Evolutionary conservation across 495 filamentous ascomycete genomes (phyloP).

Genomic region (Podospora appendiculata): DNA sequence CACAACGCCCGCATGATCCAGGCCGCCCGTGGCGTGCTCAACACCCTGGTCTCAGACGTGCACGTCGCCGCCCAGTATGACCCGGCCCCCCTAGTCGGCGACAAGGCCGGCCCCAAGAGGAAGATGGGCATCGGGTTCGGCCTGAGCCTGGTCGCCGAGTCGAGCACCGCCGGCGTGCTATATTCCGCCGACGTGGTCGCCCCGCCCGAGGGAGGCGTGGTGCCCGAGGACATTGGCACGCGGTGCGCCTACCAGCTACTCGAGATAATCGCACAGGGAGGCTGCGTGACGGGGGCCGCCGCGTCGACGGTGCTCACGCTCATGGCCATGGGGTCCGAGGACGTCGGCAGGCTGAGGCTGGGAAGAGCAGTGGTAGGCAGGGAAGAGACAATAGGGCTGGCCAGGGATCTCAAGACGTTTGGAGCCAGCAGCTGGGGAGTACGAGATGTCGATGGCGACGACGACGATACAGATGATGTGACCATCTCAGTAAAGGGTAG

Average conservation of each 20-base stretch:
- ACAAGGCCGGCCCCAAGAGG: slow-evolving; percentile 46
- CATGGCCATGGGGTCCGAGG: slow-evolving; percentile 90
- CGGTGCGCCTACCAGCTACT: slow-evolving; percentile 84
- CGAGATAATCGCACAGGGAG: slow-evolving; percentile 72
- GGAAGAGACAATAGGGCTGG: slow-evolving; percentile 69
- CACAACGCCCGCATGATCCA: slow-evolving; percentile 97
- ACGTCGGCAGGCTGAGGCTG: slow-evolving; percentile 48
- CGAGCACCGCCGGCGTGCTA: slow-evolving; percentile 65
- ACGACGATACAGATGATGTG: slow-evolving; percentile 60
- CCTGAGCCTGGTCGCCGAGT: slow-evolving; percentile 83
- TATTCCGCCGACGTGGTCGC: slow-evolving; percentile 83
- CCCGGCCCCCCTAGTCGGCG: slow-evolving; percentile 62
- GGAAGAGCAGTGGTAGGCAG: slow-evolving; percentile 73
- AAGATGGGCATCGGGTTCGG: slow-evolving; percentile 74
- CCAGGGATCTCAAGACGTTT: slow-evolving; percentile 76
- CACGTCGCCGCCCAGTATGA: slow-evolving; percentile 64
- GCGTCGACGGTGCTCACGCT: slow-evolving; percentile 66
- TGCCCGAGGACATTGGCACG: slow-evolving; percentile 85
- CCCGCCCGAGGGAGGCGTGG: slow-evolving; percentile 68
- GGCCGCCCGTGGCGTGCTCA: slow-evolving; percentile 76
- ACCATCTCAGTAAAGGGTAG: slow-evolving; percentile 87
- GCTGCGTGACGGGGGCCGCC: slow-evolving; percentile 66
- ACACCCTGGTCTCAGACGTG: slow-evolving; percentile 76
- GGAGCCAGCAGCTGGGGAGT: slow-evolving; percentile 84
- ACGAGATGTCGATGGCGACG: slow-evolving; percentile 54